phyloP scores from a whole-genome alignment of 2,329 filamentous ascomycete species.

The Colletotrichum lupini region DNA sequence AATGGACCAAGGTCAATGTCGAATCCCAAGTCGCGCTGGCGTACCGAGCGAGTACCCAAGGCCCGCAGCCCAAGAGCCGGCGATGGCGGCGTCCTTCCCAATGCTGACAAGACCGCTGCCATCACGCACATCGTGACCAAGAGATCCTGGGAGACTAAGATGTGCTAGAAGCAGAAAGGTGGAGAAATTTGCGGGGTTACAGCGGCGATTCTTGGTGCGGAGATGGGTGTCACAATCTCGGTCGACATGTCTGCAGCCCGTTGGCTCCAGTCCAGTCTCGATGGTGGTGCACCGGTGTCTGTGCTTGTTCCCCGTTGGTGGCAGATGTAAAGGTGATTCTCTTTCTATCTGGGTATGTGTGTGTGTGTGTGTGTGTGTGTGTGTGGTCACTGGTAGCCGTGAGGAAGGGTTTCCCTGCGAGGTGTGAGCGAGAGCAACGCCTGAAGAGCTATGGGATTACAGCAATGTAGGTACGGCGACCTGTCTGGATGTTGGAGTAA shows the following conservation, averaged over 20 bases:
- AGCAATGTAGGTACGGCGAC: constrained; percentile 4
- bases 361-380: constrained; percentile 5
- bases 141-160: constrained; percentile 28
- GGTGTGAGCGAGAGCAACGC: background rate
- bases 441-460: background rate
- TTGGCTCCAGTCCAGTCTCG: constrained; percentile 3
- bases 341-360: background rate
- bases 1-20: constrained; percentile 15
- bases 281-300: background rate
- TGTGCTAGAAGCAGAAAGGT: constrained; percentile 35
- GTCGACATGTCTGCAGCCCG: constrained; percentile 14
- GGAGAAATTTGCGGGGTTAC: constrained; percentile 36
- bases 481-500: constrained; percentile 23
- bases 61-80: constrained; percentile 17
- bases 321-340: background rate
- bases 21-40: constrained; percentile 5
- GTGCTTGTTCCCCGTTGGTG: background rate
- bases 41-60: constrained; percentile 7
- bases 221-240: constrained; percentile 32
- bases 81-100: constrained; percentile 33
- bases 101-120: constrained; percentile 33
- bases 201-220: constrained; percentile 32
- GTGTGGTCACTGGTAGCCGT: background rate
- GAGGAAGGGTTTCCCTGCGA: constrained; percentile 1
- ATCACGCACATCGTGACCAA: constrained; percentile 34